These are phyloP conservation scores for Rhodosporidiobolus odoratus DNA, from an alignment of 768 basidiomycete species.

Conservation along the genomic window DNA sequence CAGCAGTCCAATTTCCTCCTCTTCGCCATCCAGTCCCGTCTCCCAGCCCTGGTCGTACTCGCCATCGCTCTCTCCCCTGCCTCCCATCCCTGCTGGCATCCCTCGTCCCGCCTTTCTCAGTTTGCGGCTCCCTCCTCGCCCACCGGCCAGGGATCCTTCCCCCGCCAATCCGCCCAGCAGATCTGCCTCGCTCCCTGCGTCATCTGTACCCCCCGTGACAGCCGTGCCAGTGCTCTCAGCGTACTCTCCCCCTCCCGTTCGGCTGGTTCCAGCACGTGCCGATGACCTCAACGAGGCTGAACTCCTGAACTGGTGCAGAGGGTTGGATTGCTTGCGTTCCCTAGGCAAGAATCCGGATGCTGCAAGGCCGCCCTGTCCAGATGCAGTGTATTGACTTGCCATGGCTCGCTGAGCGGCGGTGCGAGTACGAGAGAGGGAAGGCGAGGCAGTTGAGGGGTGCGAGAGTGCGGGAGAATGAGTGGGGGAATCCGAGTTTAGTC, in stretches of 20 bases:
- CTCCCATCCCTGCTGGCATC: slow-evolving; percentile 2
- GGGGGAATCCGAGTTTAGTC: slow-evolving; percentile 3
- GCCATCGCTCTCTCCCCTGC: slow-evolving; percentile 38
- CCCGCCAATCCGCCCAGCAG: slow-evolving; percentile 4
- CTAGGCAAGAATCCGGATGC: slow-evolving; percentile 7
- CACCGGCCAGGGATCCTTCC: background rate
- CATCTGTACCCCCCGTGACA: slow-evolving; percentile 7
- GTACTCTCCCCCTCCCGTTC: background rate
- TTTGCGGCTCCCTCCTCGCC: background rate
- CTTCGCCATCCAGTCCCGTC: slow-evolving; percentile 16
- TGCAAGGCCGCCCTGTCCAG: background rate
- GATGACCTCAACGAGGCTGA: background rate
- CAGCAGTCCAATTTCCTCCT: slow-evolving; percentile 28
- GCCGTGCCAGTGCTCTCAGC: background rate
- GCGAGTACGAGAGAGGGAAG: background rate
- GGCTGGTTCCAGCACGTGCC: background rate
- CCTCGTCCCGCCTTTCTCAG: background rate
- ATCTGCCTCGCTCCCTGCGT: slow-evolving; percentile 8
- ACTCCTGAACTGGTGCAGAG: slow-evolving; percentile 28
- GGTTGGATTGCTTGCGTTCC: slow-evolving; percentile 30
- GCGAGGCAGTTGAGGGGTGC: too few species aligned
- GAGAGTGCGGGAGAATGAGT: background rate
- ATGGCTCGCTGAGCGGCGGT: background rate
- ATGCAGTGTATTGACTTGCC: background rate
- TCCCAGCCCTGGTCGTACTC: slow-evolving; percentile 42